Conservation (phyloP, 371 early-diverging fungal species). For the Rhizopus stolonifer region DNA sequence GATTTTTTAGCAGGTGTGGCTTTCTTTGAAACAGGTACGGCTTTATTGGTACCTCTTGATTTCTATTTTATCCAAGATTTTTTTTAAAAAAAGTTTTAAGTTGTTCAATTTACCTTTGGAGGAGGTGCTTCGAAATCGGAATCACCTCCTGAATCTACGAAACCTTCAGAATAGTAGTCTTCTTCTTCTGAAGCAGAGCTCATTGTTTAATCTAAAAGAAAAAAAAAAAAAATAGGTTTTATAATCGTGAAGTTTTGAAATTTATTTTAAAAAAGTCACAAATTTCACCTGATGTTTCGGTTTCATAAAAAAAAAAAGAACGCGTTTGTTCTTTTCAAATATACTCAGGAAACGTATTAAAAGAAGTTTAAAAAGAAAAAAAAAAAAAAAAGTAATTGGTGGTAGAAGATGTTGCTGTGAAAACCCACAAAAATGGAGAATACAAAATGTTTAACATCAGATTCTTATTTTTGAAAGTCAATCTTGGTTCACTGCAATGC, state of each 20-base stretch:
- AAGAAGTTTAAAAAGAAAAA: no score
- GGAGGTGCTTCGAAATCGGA: conserved; percentile 8
- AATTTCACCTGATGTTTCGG: background rate
- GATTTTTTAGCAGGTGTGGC: conserved; percentile 5
- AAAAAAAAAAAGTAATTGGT: no score
- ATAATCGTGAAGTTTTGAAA: no score
- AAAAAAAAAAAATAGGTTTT: background rate
- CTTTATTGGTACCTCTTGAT: conserved; percentile 2
- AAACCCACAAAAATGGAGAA: no score
- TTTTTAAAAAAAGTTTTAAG: no score
- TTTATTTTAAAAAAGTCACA: background rate
- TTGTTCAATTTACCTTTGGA: conserved; percentile 4
- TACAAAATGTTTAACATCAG: no score
- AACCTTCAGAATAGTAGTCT: conserved; percentile 11
- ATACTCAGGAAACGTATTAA: no score
- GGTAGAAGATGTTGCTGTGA: no score
- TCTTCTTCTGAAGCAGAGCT: conserved; percentile 18
- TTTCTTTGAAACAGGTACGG: conserved; percentile 2
- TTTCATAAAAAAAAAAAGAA: no score
- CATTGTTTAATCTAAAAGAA: conserved; percentile 4
- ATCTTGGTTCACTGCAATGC: no score
- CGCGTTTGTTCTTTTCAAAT: no score
- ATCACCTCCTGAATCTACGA: conserved; percentile 18
- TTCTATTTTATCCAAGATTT: background rate
- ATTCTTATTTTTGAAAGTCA: no score